These are phyloP conservation scores for Paradendryphiella salina DNA, from an alignment of 2,329 filamentous ascomycete species.

Conservation along the genomic window DNA sequence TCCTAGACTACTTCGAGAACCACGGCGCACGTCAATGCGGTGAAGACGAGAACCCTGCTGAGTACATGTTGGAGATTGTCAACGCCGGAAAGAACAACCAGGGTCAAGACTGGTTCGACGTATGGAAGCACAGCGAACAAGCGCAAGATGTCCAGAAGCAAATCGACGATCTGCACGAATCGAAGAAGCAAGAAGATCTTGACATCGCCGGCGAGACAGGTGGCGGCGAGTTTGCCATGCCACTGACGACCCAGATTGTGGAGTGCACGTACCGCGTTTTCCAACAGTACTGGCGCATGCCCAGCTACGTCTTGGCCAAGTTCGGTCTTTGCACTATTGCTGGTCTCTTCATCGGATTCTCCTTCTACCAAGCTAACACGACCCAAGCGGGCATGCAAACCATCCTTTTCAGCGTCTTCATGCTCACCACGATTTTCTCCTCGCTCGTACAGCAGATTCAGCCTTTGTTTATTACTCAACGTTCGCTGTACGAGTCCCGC, in stretches of 20 bases:
- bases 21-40: conserved; percentile 65
- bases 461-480: conserved; percentile 62
- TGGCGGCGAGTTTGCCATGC: conserved; percentile 51
- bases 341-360: conserved; percentile 47
- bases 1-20: conserved; percentile 60
- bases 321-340: conserved; percentile 32
- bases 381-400: conserved; percentile 51
- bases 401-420: conserved; percentile 56
- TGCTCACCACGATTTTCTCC: conserved; percentile 50
- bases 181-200: conserved; percentile 34
- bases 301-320: conserved; percentile 48
- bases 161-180: conserved; percentile 48
- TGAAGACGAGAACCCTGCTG: conserved; percentile 70
- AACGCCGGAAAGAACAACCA: conserved; percentile 39
- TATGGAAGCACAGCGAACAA: conserved; percentile 43
- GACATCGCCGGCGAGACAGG: conserved; percentile 40
- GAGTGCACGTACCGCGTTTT: conserved; percentile 50
- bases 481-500: conserved; percentile 62
- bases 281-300: conserved; percentile 54
- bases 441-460: conserved; percentile 61
- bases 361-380: conserved; percentile 48
- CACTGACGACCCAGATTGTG: conserved; percentile 39
- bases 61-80: conserved; percentile 69
- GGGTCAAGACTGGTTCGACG: conserved; percentile 47
- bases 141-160: conserved; percentile 39